phyloP scores from a whole-genome alignment of 129 eudicot genomes.

The Flaveria bidentis region DNA sequence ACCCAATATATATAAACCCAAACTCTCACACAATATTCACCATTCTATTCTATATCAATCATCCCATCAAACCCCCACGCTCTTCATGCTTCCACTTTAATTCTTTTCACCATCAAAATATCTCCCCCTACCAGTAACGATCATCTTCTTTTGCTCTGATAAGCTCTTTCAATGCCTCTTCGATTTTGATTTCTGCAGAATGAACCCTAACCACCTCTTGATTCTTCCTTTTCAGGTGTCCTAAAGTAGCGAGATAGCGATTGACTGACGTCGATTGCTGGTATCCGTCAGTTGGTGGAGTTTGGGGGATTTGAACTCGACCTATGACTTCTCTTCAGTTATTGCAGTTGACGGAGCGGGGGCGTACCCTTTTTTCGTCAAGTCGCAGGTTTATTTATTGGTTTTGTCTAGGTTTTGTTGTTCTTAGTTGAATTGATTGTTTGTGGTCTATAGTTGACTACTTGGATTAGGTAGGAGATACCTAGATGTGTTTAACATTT shows the following conservation, averaged over 20 bases:
- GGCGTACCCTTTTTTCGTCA: constrained; percentile 74
- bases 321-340: constrained; percentile 95
- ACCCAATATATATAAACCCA: not conserved
- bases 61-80: constrained; percentile 32
- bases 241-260: not conserved
- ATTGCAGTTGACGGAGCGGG: constrained; percentile 93
- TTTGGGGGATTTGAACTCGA: constrained; percentile 30
- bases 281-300: constrained; percentile 15
- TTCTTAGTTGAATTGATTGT: not conserved
- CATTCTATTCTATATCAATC: constrained; percentile 6
- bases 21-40: not conserved
- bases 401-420: constrained; percentile 4
- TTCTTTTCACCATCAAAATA: not conserved
- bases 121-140: constrained; percentile 7
- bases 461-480: not conserved
- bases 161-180: too few species aligned
- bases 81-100: constrained; percentile 31
- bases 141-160: constrained; percentile 1
- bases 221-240: constrained; percentile 1
- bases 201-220: constrained; percentile 28
- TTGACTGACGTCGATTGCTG: constrained; percentile 9
- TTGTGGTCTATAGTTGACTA: constrained; percentile 4
- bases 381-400: constrained; percentile 54
- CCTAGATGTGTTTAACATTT: not conserved
- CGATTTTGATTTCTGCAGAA: not conserved